Conservation (phyloP, 805 yeast genomes). For the Yarrowia sp. region DNA sequence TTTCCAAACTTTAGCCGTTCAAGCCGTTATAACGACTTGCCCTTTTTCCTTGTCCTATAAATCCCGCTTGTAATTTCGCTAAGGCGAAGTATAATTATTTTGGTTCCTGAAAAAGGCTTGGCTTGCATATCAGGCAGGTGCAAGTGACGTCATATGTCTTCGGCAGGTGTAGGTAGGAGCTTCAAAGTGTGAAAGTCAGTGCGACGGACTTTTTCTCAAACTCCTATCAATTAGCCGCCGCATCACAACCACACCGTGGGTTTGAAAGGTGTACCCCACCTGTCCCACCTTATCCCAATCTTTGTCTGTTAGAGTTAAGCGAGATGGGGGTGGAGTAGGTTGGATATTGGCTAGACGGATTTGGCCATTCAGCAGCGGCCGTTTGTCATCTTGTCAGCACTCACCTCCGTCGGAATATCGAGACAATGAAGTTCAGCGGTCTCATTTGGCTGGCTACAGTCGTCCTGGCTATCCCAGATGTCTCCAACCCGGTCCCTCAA, state of each 20-base stretch:
- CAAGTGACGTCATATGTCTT: background rate
- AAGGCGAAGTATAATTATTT: background rate
- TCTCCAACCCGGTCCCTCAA: slow-evolving; percentile 17
- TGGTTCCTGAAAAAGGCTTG: slow-evolving; percentile 34
- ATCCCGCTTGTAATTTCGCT: slow-evolving; percentile 14
- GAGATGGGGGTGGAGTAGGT: slow-evolving; percentile 20
- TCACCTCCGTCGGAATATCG: background rate
- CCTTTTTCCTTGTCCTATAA: background rate
- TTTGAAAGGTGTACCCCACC: background rate
- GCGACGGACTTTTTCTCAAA: too few species aligned
- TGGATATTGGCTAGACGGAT: background rate
- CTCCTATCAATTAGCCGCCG: background rate
- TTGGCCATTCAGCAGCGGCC: slow-evolving; percentile 5
- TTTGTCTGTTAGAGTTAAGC: background rate
- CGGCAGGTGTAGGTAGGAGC: background rate
- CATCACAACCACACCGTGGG: background rate
- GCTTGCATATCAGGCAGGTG: slow-evolving; percentile 9
- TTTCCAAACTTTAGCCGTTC: background rate
- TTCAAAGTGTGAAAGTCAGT: background rate
- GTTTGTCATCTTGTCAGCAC: slow-evolving; percentile 10
- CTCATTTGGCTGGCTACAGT: slow-evolving; percentile 5
- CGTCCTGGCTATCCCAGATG: slow-evolving; percentile 13
- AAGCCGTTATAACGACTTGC: background rate
- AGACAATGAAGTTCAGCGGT: slow-evolving; percentile 2
- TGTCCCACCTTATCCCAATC: background rate